A percentile compares a stretch with the other conserved stretches of the same genome.
phyloP scores from a whole-genome alignment of 306 rosid species.

The Pyrus communis region DNA sequence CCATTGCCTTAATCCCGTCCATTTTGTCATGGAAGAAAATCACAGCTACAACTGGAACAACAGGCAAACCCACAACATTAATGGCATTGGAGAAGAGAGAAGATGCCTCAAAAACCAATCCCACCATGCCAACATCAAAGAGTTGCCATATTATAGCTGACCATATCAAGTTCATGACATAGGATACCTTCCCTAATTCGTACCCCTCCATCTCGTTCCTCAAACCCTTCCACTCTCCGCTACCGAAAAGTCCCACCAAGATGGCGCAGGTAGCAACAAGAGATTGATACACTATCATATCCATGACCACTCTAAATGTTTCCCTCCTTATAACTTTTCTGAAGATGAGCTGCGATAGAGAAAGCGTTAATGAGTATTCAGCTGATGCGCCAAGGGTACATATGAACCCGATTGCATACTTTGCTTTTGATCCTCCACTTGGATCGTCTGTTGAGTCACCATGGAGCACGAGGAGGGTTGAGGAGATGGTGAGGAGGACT shows the following conservation, averaged over 20 bases:
- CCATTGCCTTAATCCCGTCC: slow-evolving; percentile 32
- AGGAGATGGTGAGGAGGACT: slow-evolving; percentile 46
- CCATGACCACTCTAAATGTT: slow-evolving; percentile 21
- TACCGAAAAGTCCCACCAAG: slow-evolving; percentile 38
- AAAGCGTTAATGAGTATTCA: slow-evolving; percentile 19
- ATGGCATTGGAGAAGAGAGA: slow-evolving; percentile 42
- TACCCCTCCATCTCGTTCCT: slow-evolving; percentile 28
- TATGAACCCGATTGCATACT: slow-evolving; percentile 37
- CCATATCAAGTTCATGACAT: slow-evolving; percentile 29
- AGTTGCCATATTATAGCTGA: slow-evolving; percentile 28
- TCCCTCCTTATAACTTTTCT: slow-evolving; percentile 23
- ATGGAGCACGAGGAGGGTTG: slow-evolving; percentile 38
- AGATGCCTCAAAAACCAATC: slow-evolving; percentile 41
- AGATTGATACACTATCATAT: slow-evolving; percentile 18
- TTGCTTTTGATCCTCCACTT: slow-evolving; percentile 5
- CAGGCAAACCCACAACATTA: slow-evolving; percentile 34
- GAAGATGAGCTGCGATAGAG: slow-evolving; percentile 26
- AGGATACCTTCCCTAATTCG: slow-evolving; percentile 30
- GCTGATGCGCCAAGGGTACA: slow-evolving; percentile 42
- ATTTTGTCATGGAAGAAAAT: slow-evolving; percentile 37
- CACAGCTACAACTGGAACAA: slow-evolving; percentile 32
- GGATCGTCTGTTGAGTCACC: background rate
- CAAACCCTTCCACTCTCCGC: slow-evolving; percentile 39
- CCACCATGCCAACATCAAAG: slow-evolving; percentile 22
- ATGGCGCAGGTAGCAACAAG: slow-evolving; percentile 24